Conservation (phyloP, 2,329 filamentous ascomycete genomes). For the Talaromyces sp. region DNA sequence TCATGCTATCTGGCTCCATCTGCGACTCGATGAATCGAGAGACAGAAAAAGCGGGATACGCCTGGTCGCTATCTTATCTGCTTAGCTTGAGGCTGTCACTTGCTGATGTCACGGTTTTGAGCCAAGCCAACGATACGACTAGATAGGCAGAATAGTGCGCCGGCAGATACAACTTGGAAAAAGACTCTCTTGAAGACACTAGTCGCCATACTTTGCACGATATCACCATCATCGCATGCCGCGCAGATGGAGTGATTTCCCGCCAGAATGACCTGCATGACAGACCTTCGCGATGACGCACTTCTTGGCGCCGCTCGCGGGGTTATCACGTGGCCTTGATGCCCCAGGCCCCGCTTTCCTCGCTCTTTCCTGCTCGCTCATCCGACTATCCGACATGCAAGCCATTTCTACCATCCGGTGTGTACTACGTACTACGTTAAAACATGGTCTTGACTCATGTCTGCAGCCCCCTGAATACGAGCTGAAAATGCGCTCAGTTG, state of each 20-base stretch:
- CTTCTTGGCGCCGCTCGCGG: slow-evolving; percentile 7
- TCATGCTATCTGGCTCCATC: not conserved
- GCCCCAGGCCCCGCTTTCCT: slow-evolving; percentile 1
- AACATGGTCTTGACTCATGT: not conserved
- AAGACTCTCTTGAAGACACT: not conserved
- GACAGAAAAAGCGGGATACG: not conserved
- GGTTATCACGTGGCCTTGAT: slow-evolving; percentile 9
- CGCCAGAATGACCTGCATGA: not conserved
- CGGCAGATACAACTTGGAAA: no score
- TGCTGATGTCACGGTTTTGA: not conserved
- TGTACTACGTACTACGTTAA: no score
- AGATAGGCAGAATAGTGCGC: not conserved
- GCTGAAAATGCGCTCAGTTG: not conserved
- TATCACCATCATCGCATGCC: not conserved
- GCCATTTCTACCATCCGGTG: not conserved
- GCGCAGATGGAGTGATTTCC: no score
- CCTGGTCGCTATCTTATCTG: not conserved
- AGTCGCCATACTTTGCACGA: not conserved
- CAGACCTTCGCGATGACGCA: slow-evolving; percentile 8
- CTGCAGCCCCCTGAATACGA: not conserved
- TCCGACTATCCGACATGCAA: slow-evolving; percentile 3
- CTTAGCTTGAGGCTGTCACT: not conserved
- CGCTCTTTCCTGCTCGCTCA: not conserved
- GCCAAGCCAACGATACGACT: not conserved
- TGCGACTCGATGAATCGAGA: not conserved